A percentile compares a stretch with the other conserved stretches of the same genome.
Conservation (phyloP, 2,329 filamentous ascomycete species). For the Grosmannia serpens region DNA sequence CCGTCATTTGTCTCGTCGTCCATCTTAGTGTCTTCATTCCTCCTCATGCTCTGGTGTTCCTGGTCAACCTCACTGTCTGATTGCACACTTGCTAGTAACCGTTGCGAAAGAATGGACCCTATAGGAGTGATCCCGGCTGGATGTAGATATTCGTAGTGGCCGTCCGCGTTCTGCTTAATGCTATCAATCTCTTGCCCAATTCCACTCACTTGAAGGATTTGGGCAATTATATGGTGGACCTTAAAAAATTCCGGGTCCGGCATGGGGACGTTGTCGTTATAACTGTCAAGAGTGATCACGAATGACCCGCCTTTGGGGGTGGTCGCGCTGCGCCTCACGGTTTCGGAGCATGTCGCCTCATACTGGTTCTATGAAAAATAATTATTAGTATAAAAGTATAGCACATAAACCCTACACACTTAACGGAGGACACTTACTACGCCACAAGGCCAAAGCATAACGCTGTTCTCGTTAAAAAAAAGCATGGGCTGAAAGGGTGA, state of each 20-base stretch:
- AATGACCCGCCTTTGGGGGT: neutral
- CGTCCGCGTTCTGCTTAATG: neutral
- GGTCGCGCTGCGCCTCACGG: neutral
- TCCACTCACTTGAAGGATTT: constrained; percentile 4
- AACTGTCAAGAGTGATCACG: neutral
- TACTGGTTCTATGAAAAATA: neutral
- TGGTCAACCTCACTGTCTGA: neutral
- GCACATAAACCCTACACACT: too few species aligned
- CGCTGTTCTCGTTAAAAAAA: neutral
- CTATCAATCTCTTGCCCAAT: neutral
- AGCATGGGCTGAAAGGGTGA: neutral
- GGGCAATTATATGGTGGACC: neutral
- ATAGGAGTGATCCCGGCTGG: neutral
- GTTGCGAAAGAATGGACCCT: neutral
- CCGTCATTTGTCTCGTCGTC: neutral
- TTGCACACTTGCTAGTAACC: neutral
- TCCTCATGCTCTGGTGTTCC: neutral
- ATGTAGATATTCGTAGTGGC: neutral
- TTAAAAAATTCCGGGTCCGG: constrained; percentile 1
- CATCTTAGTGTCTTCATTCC: neutral
- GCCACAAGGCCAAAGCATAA: neutral
- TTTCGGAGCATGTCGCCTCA: neutral
- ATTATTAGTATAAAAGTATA: neutral
- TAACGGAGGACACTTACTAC: neutral
- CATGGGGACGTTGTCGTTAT: neutral